Base-by-base conservation (phyloP, 2,329 filamentous ascomycete species). In the Mariannaea sp. region DNA sequence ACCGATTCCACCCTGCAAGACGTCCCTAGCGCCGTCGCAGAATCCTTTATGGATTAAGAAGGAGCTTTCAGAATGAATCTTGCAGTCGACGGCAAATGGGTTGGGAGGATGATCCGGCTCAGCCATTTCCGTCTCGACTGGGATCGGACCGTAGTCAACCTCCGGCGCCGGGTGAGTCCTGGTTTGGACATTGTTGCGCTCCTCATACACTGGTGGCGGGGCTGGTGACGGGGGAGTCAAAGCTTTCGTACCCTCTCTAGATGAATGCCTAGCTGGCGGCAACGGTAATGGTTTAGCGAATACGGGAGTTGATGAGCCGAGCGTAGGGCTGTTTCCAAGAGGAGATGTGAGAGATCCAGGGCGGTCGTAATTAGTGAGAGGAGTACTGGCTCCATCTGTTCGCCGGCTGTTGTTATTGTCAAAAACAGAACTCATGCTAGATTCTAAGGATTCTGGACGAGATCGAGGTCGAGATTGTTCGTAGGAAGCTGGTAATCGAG, bases 1-100 rank as follows among this genome's bases (percentile, higher is more conserved):
- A 6, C 80, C 80, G 3, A 75, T 65, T 2, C 75, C 76, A 1
- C 81, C 81, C 29, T 71, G 70, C 22, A 77, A 66, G 1, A 78
- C 75, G 13, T 80, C 78, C 40, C 76, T 76, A 6, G 81, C 81
- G 1, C 81, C 81, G 16, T 77, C 74, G 36, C 81, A 84, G 59
- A 84, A 82, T 1, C 80, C 80, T 49, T 80, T 82, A 30, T 79
- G 70, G 8, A 76, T 68, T 43, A 79, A 76, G 56, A 82, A 83
- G 0, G 80, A 82, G 58, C 79, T 81, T 8, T 68, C 56, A 2
- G 63, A 55, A 8, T 68, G 74, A 29, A 83, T 80, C 5, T 61
- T 73, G 58, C 74, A 77, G 39, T 78, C 75, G 19, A 62, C 27
- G 3, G 48, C 56, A 48, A 54, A 57, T 1, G 65, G 57, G 19